Evolutionary conservation across 257 asterid genomes (phyloP).

Genomic region (Penstemon barbatus): DNA sequence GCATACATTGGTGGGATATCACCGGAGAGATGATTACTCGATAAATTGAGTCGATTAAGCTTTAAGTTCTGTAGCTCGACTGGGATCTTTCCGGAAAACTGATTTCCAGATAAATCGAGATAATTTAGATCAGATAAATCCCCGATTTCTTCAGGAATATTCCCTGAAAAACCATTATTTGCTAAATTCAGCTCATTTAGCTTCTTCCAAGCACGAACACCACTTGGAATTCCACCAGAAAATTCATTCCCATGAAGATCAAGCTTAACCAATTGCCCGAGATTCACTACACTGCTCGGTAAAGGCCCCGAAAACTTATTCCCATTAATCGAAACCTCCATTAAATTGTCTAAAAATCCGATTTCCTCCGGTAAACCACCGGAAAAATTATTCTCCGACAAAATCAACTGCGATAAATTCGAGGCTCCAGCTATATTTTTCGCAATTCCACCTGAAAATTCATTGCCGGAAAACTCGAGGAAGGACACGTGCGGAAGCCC

Average conservation of each 20-base stretch:
- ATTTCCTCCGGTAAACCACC: constrained; percentile 82
- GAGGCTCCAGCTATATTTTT: constrained; percentile 75
- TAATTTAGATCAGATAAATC: constrained; percentile 73
- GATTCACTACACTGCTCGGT: constrained; percentile 73
- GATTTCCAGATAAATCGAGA: constrained; percentile 86
- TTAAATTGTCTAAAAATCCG: constrained; percentile 61
- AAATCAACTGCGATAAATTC: constrained; percentile 68
- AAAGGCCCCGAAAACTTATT: constrained; percentile 69
- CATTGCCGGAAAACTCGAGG: constrained; percentile 72
- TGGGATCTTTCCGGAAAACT: constrained; percentile 70
- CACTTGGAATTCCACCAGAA: constrained; percentile 71
- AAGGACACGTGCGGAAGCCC: constrained; percentile 86
- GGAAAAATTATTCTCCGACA: constrained; percentile 75
- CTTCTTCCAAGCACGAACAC: constrained; percentile 70
- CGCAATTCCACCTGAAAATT: constrained; percentile 73
- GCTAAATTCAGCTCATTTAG: constrained; percentile 84
- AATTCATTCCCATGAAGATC: constrained; percentile 76
- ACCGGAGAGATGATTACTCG: constrained; percentile 80
- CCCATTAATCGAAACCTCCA: constrained; percentile 64
- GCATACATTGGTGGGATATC: constrained; percentile 79
- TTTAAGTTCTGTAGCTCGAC: constrained; percentile 74
- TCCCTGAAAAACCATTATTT: constrained; percentile 68
- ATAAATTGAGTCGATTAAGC: constrained; percentile 80
- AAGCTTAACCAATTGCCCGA: constrained; percentile 79
- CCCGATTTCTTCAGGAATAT: constrained; percentile 79